Conservation (phyloP, 2,329 filamentous ascomycete genomes). For the Xylaria sp. region DNA sequence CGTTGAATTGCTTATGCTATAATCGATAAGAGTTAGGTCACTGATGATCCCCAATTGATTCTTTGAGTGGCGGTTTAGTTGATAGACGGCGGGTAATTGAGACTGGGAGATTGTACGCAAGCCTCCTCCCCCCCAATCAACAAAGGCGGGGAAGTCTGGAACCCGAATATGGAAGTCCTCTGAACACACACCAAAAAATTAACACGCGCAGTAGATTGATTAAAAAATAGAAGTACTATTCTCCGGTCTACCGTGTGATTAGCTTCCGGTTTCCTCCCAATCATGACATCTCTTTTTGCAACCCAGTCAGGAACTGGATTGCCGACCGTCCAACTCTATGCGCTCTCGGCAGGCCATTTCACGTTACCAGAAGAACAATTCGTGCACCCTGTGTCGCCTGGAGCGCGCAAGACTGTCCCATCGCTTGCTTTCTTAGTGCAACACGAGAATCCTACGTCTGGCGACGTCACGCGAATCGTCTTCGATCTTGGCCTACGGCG, state of each 20-base stretch:
- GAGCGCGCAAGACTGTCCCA: slow-evolving; percentile 14
- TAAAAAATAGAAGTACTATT: no score
- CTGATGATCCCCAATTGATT: background rate
- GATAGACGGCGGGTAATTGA: background rate
- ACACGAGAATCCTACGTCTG: background rate
- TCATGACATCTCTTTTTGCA: background rate
- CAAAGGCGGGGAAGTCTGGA: background rate
- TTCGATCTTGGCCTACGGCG: slow-evolving; percentile 19
- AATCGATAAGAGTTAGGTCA: no score
- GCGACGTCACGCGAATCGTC: slow-evolving; percentile 5
- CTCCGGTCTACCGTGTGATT: background rate
- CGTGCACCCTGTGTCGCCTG: slow-evolving; percentile 1
- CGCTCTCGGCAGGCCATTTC: slow-evolving; percentile 19
- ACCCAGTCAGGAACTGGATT: background rate
- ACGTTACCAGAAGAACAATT: slow-evolving; percentile 24
- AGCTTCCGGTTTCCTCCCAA: background rate
- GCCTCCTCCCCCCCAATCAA: background rate
- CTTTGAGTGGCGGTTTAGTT: background rate
- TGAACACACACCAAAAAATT: background rate
- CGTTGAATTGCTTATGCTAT: no score
- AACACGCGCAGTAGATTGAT: no score
- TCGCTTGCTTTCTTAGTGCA: slow-evolving; percentile 18
- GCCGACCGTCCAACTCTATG: slow-evolving; percentile 8
- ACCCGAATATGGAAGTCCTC: background rate
- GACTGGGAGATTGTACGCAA: background rate